Base-by-base conservation (phyloP, 177 flowering plant genomes). In the Vitis hybrid region DNA sequence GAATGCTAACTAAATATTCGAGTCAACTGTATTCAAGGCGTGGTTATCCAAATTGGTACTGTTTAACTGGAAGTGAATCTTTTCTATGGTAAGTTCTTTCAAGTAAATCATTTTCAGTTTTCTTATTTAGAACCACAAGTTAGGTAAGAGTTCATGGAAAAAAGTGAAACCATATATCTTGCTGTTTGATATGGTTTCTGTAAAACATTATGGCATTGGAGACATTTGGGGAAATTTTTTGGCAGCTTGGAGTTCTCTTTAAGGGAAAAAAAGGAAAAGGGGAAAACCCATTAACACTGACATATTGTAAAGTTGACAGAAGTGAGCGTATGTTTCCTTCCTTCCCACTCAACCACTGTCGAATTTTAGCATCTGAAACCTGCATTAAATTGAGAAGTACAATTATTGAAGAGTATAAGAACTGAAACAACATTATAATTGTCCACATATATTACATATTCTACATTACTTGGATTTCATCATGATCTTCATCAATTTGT, bases 271-370 rank as follows among this genome's bases (percentile, higher is more conserved):
- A 21, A 58, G 48, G 30, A 27, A 27, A 27, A 27, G 32, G 60
- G 35, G 46, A 11, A 62, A 51, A 52, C 2, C 11, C 24, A 49
- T 24, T 15, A 10, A 52, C 52, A 72, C 93, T 84, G 77, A 94
- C 99, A 78, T 83, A 89, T 83, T 95, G 99, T 66, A 95, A 74
- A 64, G 99, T 95, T 67, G 99, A 89, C 13, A 95, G 80, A 66
- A 93, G 78, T 1, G 99, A 90, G n/a, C 99, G 96, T 35, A 95
- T 93, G 74, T 91, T 95, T 75, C 88, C 89, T 81, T 90, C 92
- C 81, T 88, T 95, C 63, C 97, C 99, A 63, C 56, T 72, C 46
- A 92, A 86, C 99, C 99, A 95, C 64, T 84, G 73, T 11, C 69
- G 81, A 72, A 95, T 86, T 77, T 84, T 89, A 60, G 83, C 81